Percentiles rank a stretch among this genome's conserved stretches.
Evolutionary conservation across 352 stramenopile species (phyloP).

Genomic region (Pythium folliculosum): DNA sequence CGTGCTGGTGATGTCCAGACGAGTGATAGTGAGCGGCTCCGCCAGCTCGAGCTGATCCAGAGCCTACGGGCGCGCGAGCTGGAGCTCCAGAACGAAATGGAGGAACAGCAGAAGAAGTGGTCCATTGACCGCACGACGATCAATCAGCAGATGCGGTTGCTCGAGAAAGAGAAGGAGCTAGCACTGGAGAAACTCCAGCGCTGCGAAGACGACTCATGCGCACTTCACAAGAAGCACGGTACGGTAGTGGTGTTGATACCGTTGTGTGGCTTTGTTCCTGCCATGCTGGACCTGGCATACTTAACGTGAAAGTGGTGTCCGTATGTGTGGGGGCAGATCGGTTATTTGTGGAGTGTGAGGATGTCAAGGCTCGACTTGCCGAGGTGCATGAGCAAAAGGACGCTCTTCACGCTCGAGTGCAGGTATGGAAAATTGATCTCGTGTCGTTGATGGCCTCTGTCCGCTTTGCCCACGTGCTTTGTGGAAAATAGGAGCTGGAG

Average conservation of each 20-base stretch:
- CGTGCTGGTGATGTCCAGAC: slow-evolving; percentile 47
- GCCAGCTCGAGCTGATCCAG: slow-evolving; percentile 63
- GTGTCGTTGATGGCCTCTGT: no score
- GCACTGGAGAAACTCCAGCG: slow-evolving; percentile 37
- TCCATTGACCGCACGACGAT: slow-evolving; percentile 43
- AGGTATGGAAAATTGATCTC: slow-evolving; percentile 16
- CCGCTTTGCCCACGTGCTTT: not conserved
- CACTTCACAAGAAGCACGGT: slow-evolving; percentile 42
- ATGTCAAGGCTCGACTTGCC: slow-evolving; percentile 22
- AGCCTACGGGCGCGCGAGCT: slow-evolving; percentile 46
- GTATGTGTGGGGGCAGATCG: slow-evolving; percentile 6
- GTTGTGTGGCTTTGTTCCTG: not conserved
- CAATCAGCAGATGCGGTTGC: slow-evolving; percentile 49
- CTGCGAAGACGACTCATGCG: slow-evolving; percentile 23
- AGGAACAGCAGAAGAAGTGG: slow-evolving; percentile 68
- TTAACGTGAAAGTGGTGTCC: no score
- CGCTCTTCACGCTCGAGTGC: slow-evolving; percentile 15
- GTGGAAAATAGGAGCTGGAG: slow-evolving; percentile 44
- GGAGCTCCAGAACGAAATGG: slow-evolving; percentile 53
- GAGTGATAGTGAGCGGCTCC: slow-evolving; percentile 59
- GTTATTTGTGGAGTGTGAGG: slow-evolving; percentile 26
- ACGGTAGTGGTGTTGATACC: not conserved
- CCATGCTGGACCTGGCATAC: no score
- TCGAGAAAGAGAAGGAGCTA: slow-evolving; percentile 61
- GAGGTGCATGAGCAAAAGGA: slow-evolving; percentile 6